Conservation (phyloP, 106 monocot genomes). For the Iris macrosiphon region DNA sequence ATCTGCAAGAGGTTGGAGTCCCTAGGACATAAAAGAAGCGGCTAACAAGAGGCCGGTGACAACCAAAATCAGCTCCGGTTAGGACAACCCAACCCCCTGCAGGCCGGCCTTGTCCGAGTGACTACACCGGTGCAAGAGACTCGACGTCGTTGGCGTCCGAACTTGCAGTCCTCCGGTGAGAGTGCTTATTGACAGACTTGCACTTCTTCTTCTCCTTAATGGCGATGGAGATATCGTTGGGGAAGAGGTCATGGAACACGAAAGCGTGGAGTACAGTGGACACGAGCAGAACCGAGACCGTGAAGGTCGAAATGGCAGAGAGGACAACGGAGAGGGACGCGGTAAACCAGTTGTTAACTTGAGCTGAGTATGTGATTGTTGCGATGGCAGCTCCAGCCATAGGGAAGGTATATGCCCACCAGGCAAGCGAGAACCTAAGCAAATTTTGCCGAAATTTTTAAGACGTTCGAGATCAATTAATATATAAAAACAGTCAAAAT, state of each 20-base stretch:
- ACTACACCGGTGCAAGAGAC: too few relatives aligned
- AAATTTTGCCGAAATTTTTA: neutral
- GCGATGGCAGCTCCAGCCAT: slow-evolving; percentile 57
- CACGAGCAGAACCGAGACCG: slow-evolving; percentile 47
- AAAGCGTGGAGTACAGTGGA: slow-evolving; percentile 70
- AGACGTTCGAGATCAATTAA: neutral
- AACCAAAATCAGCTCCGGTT: too few relatives aligned
- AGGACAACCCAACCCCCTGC: too few relatives aligned
- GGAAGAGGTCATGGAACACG: slow-evolving; percentile 68
- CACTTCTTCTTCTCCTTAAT: slow-evolving; percentile 35
- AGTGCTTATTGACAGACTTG: slow-evolving; percentile 35
- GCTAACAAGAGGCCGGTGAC: too few relatives aligned
- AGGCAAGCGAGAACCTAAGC: slow-evolving; percentile 44
- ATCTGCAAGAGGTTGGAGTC: too few relatives aligned
- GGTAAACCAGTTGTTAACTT: slow-evolving; percentile 43
- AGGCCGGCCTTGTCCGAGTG: too few relatives aligned
- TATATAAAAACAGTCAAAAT: neutral
- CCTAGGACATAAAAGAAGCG: too few relatives aligned
- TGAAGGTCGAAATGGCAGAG: slow-evolving; percentile 56
- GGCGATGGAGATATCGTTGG: slow-evolving; percentile 79
- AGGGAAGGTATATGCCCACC: slow-evolving; percentile 76
- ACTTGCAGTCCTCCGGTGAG: slow-evolving; percentile 14
- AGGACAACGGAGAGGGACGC: slow-evolving; percentile 29
- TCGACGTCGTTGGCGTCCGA: slow-evolving; percentile 32
- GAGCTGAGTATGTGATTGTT: slow-evolving; percentile 48